Base-by-base conservation (phyloP, 129 eudicot genomes). In the Helianthus tuberosus region DNA sequence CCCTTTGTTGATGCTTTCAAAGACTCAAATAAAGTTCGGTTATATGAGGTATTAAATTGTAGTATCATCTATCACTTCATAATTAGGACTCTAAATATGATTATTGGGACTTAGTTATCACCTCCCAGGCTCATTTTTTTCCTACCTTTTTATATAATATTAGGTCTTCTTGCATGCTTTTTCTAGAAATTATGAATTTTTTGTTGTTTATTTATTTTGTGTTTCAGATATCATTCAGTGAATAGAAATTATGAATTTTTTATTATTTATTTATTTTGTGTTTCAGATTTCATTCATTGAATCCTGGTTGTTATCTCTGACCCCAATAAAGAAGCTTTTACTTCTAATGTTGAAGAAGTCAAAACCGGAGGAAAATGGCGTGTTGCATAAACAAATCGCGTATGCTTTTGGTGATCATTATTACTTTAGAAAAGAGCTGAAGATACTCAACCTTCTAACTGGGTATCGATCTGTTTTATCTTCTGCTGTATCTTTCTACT, bases 371-470 rank as follows among this genome's bases (percentile, higher is more conserved):
- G 92, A 80, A 44, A 43, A 53, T 32, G 74, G 86, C 49, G 79
- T 73, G 52, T 71, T 90, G 79, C 93, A 86, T 52, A 86, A 83
- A 63, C 89, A 85, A 82, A 79, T 85, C 41, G 91, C 85, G 16
- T 91, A 91, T 75, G 87, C 93, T 3, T 95, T 95, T 51, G 99
- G 99, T 39, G 96, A 95, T 82, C 88, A 95, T 81, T 95, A 95
- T 73, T 77, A 95, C 81, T 91, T 91, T 91, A 83, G 97, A 71
- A 95, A 95, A 78, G 96, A 95, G 64, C 96, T 95, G 27, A 89
- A 85, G 76, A 91, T 91, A 83, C 77, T 91, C 69, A 95, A 95
- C 81, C 97, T 94, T 75, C 85, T 91, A 36, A 91, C 97, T n/a
- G 96, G 97, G 99, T 94, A 93, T 35, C 16, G 57, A 79, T 54